Evolutionary conservation across 768 basidiomycete species (phyloP), one percentile per base, ranked within the genome.

Genomic region (Cystobasidiopsis lactophilus): DNA sequence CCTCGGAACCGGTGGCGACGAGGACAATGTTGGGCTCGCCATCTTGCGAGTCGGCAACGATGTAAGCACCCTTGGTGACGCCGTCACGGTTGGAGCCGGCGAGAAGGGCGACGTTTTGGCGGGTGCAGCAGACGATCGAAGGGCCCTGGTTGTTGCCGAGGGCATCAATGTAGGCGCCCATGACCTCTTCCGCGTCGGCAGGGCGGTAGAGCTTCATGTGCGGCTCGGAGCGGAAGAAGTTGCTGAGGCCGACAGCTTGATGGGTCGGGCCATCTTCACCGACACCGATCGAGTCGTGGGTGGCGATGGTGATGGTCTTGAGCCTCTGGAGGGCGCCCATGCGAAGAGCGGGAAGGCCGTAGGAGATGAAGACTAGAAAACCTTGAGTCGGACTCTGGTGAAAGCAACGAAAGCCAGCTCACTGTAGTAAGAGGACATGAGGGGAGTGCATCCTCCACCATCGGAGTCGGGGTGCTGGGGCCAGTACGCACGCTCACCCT

Each of bases 131-230:
- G 53, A 85, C 71, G 59, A 89, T 73, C 24, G 85, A 86, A 27
- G 88, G 86, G 2, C 84, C 89, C 61, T 71, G 68, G 57, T 68
- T 75, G 56, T 83, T 78, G 58, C 74, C 72, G 60, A 95, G 67
- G 43, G 86, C 81, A 53, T 79, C 76, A 55, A 76, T 66, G 72
- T 93, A 93, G 18, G 88, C 75, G 21, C 88, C 88, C 21, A 84
- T 86, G n/a, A 85, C 88, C 72, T 95, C 89, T 66, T 93, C 91
- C 31, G 89, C 88, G 65, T 93, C 86, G 26, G 86, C 85, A 4
- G 84, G 84, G 54, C 64, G 58, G 68, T 68, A 70, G 74, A 93
- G 85, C 57, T 82, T 81, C 49, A 84, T 69, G 71, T 95, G 91
- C 61, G 89, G 89, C 41, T 77, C 77, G 13, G 89, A 81, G 59